A percentile compares a stretch with the other conserved stretches of the same genome.
phyloP scores from a whole-genome alignment of 768 basidiomycete genomes.

The Termitomyces sp. region DNA sequence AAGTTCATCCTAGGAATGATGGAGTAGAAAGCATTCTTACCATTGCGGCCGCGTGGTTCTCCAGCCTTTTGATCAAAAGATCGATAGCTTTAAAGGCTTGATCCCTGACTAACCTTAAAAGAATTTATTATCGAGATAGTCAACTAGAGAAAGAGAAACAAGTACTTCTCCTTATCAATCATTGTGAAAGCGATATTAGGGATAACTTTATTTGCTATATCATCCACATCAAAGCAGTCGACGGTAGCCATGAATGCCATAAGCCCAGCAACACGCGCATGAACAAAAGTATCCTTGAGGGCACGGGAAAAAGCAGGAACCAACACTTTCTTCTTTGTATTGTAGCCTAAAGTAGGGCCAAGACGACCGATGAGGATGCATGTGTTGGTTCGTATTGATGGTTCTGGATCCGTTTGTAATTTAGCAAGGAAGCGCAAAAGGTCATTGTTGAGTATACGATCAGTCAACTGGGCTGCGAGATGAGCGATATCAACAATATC shows the following conservation, averaged over 20 bases:
- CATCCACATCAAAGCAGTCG: slow-evolving; percentile 86
- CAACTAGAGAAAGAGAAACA: background rate
- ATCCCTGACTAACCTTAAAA: slow-evolving; percentile 80
- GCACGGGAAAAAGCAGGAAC: slow-evolving; percentile 92
- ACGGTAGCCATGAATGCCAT: slow-evolving; percentile 96
- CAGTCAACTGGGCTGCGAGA: slow-evolving; percentile 61
- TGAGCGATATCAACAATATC: slow-evolving; percentile 5
- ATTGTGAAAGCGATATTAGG: slow-evolving; percentile 78
- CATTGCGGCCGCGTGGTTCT: slow-evolving; percentile 78
- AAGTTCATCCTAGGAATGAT: background rate
- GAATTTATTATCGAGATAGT: background rate
- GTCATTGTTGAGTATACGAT: slow-evolving; percentile 95
- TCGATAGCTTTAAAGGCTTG: slow-evolving; percentile 95
- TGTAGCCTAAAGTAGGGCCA: slow-evolving; percentile 78
- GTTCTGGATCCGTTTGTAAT: slow-evolving; percentile 88
- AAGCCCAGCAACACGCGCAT: slow-evolving; percentile 88
- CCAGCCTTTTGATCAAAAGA: slow-evolving; percentile 81
- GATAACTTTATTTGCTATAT: slow-evolving; percentile 86
- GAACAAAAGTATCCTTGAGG: slow-evolving; percentile 88
- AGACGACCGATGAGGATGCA: slow-evolving; percentile 94
- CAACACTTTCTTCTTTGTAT: slow-evolving; percentile 94
- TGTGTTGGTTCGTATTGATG: slow-evolving; percentile 96
- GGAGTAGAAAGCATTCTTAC: slow-evolving; percentile 34
- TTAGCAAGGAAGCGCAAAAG: slow-evolving; percentile 90
- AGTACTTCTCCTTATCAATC: slow-evolving; percentile 91